phyloP scores from a whole-genome alignment of 2,329 filamentous ascomycete genomes.

The Arachnomyces sp. region DNA sequence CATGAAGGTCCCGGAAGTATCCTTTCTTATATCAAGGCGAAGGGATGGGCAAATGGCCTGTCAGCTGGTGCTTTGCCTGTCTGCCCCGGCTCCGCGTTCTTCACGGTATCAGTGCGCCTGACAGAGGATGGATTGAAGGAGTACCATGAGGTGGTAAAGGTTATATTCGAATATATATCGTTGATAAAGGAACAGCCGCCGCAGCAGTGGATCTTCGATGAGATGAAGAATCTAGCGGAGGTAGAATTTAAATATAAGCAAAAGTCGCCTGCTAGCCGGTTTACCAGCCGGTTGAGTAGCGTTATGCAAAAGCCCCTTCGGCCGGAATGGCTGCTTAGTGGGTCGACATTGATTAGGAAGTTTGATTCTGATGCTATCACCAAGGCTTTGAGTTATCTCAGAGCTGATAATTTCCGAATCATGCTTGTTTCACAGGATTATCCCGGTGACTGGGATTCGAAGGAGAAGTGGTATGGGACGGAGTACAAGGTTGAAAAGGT shows the following conservation, averaged over 20 bases:
- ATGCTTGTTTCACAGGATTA: constrained; percentile 74
- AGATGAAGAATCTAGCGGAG: constrained; percentile 82
- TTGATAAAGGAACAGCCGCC: constrained; percentile 73
- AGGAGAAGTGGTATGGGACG: constrained; percentile 96
- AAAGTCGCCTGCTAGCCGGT: constrained; percentile 81
- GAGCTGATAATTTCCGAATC: constrained; percentile 84
- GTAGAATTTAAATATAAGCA: constrained; percentile 94
- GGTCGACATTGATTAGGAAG: constrained; percentile 64
- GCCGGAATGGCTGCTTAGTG: constrained; percentile 80
- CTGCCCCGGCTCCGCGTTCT: constrained; percentile 73
- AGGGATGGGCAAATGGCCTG: constrained; percentile 80
- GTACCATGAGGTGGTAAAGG: constrained; percentile 74
- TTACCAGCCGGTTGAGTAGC: constrained; percentile 75
- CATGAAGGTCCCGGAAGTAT: constrained; percentile 91
- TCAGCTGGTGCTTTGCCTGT: constrained; percentile 68
- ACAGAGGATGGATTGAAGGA: constrained; percentile 79
- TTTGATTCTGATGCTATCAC: constrained; percentile 75
- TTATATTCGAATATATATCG: constrained; percentile 84
- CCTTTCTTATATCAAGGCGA: constrained; percentile 79
- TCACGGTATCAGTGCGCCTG: constrained; percentile 69
- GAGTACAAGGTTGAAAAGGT: constrained; percentile 83
- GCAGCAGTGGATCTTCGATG: constrained; percentile 88
- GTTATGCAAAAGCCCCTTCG: constrained; percentile 89
- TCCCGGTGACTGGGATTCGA: constrained; percentile 76
- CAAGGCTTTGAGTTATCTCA: constrained; percentile 63